Percentiles rank a stretch among this genome's conserved stretches.
Conservation (phyloP, 1,139 yeast species). For the Protomyces lactucae-debilis region DNA sequence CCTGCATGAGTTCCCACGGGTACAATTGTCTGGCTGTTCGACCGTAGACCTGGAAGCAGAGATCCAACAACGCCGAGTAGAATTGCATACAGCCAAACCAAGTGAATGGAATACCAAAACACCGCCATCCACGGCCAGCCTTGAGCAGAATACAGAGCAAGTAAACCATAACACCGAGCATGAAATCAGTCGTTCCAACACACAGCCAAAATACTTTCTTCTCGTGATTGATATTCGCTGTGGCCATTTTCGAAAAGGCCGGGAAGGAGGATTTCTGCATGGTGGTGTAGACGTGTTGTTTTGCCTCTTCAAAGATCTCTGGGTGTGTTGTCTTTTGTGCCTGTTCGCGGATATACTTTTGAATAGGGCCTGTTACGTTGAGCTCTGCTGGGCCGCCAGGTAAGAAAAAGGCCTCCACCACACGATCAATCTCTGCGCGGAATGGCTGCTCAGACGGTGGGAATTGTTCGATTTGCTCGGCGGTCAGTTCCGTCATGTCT, state of each 20-base stretch:
- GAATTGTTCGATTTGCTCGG: constrained; percentile 14
- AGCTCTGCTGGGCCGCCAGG: constrained; percentile 26
- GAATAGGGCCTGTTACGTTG: constrained; percentile 23
- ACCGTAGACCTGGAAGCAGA: constrained; percentile 25
- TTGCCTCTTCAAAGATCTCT: constrained; percentile 21
- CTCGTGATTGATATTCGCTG: constrained; percentile 17
- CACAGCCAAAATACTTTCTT: constrained; percentile 25
- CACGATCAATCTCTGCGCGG: constrained; percentile 22
- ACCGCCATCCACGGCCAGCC: constrained; percentile 25
- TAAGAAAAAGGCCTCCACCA: constrained; percentile 17
- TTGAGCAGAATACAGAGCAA: constrained; percentile 17
- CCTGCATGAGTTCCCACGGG: constrained; percentile 24
- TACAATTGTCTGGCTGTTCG: constrained; percentile 25
- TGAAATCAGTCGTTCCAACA: constrained; percentile 13
- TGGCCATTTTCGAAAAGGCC: constrained; percentile 16
- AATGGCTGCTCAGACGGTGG: constrained; percentile 18
- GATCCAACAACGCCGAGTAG: constrained; percentile 20
- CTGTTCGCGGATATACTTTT: constrained; percentile 12
- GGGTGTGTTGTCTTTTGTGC: constrained; percentile 24
- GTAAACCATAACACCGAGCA: constrained; percentile 20
- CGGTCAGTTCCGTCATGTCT: constrained; percentile 7
- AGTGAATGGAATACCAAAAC: constrained; percentile 22
- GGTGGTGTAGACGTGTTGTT: constrained; percentile 13
- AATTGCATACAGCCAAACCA: constrained; percentile 27
- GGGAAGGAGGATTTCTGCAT: constrained; percentile 24